Evolutionary conservation across 495 filamentous ascomycete genomes (phyloP).

Genomic region (Parmelia sp.): DNA sequence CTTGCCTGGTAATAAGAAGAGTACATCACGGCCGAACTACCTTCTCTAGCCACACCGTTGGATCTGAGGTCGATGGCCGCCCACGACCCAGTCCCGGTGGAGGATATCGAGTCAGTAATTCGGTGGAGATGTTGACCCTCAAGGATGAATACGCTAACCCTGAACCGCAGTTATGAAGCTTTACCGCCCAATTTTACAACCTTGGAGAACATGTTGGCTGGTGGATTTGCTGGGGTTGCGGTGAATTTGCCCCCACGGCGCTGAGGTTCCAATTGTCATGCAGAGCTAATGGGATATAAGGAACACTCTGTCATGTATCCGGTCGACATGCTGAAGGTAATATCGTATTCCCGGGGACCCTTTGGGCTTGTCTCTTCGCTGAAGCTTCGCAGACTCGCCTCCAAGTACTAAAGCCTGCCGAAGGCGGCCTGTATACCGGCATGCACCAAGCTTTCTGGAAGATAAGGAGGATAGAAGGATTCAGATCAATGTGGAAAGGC

Average conservation of each 20-base stretch:
- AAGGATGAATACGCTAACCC: constrained; percentile 1
- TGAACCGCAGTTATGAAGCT: constrained; percentile 53
- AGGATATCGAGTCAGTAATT: constrained; percentile 31
- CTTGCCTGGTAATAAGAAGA: background rate
- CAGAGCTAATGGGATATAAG: constrained; percentile 30
- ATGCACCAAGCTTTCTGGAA: constrained; percentile 87
- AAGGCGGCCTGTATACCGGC: constrained; percentile 80
- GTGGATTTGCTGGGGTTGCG: constrained; percentile 95
- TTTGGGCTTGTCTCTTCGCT: constrained; percentile 18
- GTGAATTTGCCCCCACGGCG: constrained; percentile 45
- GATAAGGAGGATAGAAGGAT: constrained; percentile 83
- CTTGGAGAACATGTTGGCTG: constrained; percentile 76
- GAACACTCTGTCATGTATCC: constrained; percentile 98
- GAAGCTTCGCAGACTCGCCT: constrained; percentile 70
- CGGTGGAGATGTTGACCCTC: background rate
- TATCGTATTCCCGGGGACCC: constrained; percentile 20
- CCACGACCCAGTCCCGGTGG: constrained; percentile 30
- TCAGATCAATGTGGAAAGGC: constrained; percentile 89
- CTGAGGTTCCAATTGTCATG: constrained; percentile 15
- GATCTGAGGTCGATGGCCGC: constrained; percentile 30
- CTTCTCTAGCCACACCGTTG: constrained; percentile 22
- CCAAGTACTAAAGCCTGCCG: constrained; percentile 87
- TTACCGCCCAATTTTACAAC: constrained; percentile 65
- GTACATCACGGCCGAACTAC: constrained; percentile 16
- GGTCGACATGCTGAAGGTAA: constrained; percentile 94